phyloP scores from a whole-genome alignment of 2,329 filamentous ascomycete genomes.

The Cladosporium phlei region DNA sequence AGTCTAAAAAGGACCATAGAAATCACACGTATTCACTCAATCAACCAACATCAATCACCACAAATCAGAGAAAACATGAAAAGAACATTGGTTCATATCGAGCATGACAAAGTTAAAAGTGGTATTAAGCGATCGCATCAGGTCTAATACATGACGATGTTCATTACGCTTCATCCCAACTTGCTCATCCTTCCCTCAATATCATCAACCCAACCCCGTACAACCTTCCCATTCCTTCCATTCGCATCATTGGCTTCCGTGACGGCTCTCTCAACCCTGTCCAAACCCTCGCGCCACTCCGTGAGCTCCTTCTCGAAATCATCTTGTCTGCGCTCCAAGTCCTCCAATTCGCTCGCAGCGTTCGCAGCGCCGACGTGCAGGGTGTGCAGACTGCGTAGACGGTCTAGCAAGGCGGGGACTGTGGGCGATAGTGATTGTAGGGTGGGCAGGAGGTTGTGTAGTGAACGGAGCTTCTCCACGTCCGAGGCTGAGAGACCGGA shows the following conservation, averaged over 20 bases:
- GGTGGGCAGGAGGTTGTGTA: slow-evolving; percentile 82
- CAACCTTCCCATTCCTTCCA: slow-evolving; percentile 73
- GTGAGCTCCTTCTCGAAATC: slow-evolving; percentile 80
- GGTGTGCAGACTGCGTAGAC: slow-evolving; percentile 73
- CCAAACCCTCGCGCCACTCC: slow-evolving; percentile 77
- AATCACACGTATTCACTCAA: too few species aligned
- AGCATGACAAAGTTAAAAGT: too few species aligned
- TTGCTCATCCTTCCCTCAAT: slow-evolving; percentile 55
- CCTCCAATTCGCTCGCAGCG: slow-evolving; percentile 70
- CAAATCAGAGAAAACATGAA: too few species aligned
- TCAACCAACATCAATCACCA: too few species aligned
- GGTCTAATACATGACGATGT: background rate
- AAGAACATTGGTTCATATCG: too few species aligned
- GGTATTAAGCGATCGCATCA: slow-evolving; percentile 5
- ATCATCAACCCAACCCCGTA: slow-evolving; percentile 84
- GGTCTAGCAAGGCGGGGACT: slow-evolving; percentile 77
- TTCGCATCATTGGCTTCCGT: slow-evolving; percentile 64
- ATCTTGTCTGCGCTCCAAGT: slow-evolving; percentile 71
- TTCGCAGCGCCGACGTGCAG: slow-evolving; percentile 84
- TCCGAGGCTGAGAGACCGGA: slow-evolving; percentile 54
- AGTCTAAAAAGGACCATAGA: too few species aligned
- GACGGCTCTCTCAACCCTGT: slow-evolving; percentile 72
- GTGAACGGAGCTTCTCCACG: slow-evolving; percentile 78
- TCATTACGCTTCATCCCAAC: background rate
- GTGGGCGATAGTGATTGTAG: slow-evolving; percentile 83